Conservation (phyloP, 1,139 yeast species). For the Taiozyma sp. region DNA sequence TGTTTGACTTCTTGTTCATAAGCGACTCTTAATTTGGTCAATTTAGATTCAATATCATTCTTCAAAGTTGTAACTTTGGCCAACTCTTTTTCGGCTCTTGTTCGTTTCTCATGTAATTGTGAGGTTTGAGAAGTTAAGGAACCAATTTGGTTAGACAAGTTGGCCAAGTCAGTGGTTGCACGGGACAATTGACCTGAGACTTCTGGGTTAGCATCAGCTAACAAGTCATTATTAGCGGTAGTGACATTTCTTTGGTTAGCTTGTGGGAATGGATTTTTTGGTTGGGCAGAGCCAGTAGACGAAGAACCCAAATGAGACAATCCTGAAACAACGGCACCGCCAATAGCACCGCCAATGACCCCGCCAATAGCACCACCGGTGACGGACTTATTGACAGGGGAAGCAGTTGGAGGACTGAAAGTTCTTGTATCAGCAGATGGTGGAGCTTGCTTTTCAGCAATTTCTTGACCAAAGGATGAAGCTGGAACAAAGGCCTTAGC, state of each 20-base stretch:
- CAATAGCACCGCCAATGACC: neutral
- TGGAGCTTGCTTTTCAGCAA: constrained; percentile 34
- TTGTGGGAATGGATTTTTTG: constrained; percentile 5
- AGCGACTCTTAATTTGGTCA: constrained; percentile 59
- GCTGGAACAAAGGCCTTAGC: constrained; percentile 41
- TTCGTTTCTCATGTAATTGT: constrained; percentile 63
- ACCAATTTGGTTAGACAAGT: constrained; percentile 78
- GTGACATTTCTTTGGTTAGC: constrained; percentile 6
- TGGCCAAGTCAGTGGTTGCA: constrained; percentile 84
- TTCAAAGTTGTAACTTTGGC: constrained; percentile 59
- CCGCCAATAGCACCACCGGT: constrained; percentile 2
- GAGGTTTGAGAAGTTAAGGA: constrained; percentile 76
- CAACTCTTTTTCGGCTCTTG: constrained; percentile 74
- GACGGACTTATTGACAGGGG: constrained; percentile 5
- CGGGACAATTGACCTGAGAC: constrained; percentile 66
- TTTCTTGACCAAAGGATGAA: constrained; percentile 55
- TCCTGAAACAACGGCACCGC: neutral
- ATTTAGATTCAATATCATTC: constrained; percentile 65
- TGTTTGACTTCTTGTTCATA: constrained; percentile 81
- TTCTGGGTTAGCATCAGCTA: constrained; percentile 47
- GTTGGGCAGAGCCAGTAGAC: constrained; percentile 7
- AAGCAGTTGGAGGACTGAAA: constrained; percentile 6
- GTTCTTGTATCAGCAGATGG: constrained; percentile 4
- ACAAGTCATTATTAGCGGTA: constrained; percentile 39
- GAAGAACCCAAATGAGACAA: neutral